These are phyloP conservation scores for Aspergillus panamensis DNA, from an alignment of 495 filamentous ascomycete genomes.

Conservation along the genomic window DNA sequence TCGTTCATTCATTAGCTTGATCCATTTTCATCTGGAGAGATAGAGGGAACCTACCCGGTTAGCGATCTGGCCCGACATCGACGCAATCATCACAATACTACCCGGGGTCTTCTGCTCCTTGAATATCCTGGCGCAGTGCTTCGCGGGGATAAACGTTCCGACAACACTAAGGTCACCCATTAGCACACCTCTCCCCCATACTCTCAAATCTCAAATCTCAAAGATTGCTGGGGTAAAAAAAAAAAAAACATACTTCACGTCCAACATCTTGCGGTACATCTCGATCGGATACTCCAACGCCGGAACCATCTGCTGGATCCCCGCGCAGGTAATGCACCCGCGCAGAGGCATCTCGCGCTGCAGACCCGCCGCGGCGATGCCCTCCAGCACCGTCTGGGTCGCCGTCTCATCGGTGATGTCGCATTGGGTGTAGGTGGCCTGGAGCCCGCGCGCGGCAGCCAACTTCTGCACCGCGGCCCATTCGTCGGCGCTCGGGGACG, in stretches of 20 bases:
- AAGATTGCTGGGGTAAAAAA: too few species aligned
- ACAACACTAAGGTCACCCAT: constrained; percentile 44
- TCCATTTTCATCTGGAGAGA: not conserved
- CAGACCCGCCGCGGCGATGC: constrained; percentile 49
- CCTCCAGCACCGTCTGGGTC: constrained; percentile 25
- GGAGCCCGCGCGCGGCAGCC: constrained; percentile 49
- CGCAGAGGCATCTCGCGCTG: constrained; percentile 50
- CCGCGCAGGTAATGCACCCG: constrained; percentile 78
- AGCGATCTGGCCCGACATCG: constrained; percentile 75
- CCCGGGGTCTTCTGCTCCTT: constrained; percentile 49
- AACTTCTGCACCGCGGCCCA: constrained; percentile 40
- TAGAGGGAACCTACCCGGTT: constrained; percentile 46
- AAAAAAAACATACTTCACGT: constrained; percentile 49
- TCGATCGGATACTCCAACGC: constrained; percentile 64
- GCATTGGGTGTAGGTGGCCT: constrained; percentile 51
- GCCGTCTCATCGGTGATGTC: constrained; percentile 52
- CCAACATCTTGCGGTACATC: constrained; percentile 60
- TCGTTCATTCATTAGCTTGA: not conserved
- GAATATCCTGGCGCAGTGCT: constrained; percentile 67
- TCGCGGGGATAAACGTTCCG: constrained; percentile 68
- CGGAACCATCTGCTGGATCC: constrained; percentile 64
- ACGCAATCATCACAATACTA: constrained; percentile 69
- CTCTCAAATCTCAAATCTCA: too few species aligned
- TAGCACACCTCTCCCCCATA: too few species aligned
- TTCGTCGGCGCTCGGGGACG: constrained; percentile 39